Base-by-base conservation (phyloP, 768 basidiomycete genomes). In the Russula earlei region DNA sequence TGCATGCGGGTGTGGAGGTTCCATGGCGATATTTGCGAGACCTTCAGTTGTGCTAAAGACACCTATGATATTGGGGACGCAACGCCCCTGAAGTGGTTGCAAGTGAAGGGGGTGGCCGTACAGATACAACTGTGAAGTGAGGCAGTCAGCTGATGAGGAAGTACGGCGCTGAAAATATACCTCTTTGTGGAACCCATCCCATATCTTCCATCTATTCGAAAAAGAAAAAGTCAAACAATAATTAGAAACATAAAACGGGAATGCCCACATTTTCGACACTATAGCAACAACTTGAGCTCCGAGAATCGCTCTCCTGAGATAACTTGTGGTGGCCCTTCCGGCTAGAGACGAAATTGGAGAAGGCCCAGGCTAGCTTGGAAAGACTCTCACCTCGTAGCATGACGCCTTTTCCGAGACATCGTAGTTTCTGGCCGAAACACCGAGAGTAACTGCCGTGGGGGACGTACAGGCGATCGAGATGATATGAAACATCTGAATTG, bases 1-100 rank as follows among this genome's bases (percentile, higher is more conserved):
- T 63, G 82, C 79, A 6, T 72, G 72, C 12, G 67, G 70, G 59
- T 84, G 80, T 1, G 84, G 83, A 12, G 75, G 68, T 62, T 79
- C 80, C 73, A 81, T 77, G 9, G 75, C 70, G 5, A 77, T 63
- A 59, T 72, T 72, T 43, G 54, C 49, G 49, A 77, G 67, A 4
- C 69, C 64, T 42, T 68, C 69, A 34, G 72, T 61, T 56, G 69
- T 68, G 33, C 70, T 55, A 63, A 74, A 75, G n/a, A 78, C 71
- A 27, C 75, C 75, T 54, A 84, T 80, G 52, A 85, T 66, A 42
- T 67, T 64, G 0, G 83, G 81, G 3, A 83, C 74, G 4, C 77
- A 69, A n/a, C 65, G 65, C 22, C 81, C 82, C 62, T 83, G 81
- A 0, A 83, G 71, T 1, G 74, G 65, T 34, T 70, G 71, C 45